Base-by-base conservation (phyloP, 2,329 filamentous ascomycete genomes). In the Xylaria sp. region DNA sequence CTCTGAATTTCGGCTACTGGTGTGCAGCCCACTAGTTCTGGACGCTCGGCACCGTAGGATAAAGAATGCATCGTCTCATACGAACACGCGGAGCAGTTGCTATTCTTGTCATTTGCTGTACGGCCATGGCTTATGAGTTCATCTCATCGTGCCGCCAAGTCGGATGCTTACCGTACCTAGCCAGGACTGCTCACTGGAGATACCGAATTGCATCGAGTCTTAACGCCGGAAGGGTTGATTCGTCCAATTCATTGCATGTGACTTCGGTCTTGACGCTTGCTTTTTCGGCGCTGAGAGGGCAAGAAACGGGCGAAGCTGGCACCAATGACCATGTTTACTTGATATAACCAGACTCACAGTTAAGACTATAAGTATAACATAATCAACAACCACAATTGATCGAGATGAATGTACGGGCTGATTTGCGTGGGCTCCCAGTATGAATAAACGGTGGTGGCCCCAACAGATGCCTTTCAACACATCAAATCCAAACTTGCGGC, bases 261-360 rank as follows among this genome's bases (percentile, higher is more conserved):
- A 28, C 55, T 8, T 41, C 9, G 12, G 12, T 20, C 60, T 50
- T 8, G 25, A 44, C 20, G 34, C 25, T 63, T 63, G 55, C 28
- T n/a, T 52, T 54, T 59, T 55, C 18, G 37, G 54, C 20, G n/a
- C 31, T 10, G 41, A 34, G 15, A 23, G 55, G 50, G 23, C 37
- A 60, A 66, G 57, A 66, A 56, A 55, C 48, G 50, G 37, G 23
- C 31, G 48, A 48, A 25, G 48, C 37, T 23, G 48, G 52, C 44
- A n/a, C 10, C 12, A 54, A n/a, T 15, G 31, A n/a, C 34, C 5
- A n/a, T 18, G 39, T 31, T 58, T n/a, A 58, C 13, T 46, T 23
- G 39, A 56, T 28, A 13, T 39, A 6, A 34, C 23, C 18, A 39
- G 37, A 31, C 37, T 39, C 7, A 25, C 6, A n/a, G 18, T 18